These are phyloP conservation scores for Suhomyces anneliseae DNA, from an alignment of 1,139 yeast genomes.

Conservation along the genomic window DNA sequence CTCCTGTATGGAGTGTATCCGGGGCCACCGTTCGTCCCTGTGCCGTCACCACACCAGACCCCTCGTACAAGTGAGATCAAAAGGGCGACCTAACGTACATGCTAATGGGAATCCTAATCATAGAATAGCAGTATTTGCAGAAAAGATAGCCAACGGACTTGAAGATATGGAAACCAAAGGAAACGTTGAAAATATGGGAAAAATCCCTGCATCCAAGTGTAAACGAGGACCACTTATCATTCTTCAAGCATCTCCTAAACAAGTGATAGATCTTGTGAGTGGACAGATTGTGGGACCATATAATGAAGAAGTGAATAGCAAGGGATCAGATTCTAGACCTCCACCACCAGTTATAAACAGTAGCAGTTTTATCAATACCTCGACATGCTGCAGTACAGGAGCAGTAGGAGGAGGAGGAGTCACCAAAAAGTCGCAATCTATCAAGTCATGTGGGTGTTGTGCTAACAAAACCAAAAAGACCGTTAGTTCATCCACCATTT, in stretches of 20 bases:
- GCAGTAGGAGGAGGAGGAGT: slow-evolving; percentile 12
- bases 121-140: slow-evolving; percentile 60
- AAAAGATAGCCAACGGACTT: slow-evolving; percentile 32
- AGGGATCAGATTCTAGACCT: slow-evolving; percentile 15
- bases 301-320: slow-evolving; percentile 17
- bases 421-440: slow-evolving; percentile 14
- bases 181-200: not conserved
- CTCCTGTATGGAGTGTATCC: slow-evolving; percentile 87
- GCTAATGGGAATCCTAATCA: slow-evolving; percentile 50
- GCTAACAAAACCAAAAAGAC: slow-evolving; percentile 15
- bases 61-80: slow-evolving; percentile 77
- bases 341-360: slow-evolving; percentile 30
- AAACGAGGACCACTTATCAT: slow-evolving; percentile 38
- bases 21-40: slow-evolving; percentile 89
- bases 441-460: slow-evolving; percentile 33
- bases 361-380: slow-evolving; percentile 37
- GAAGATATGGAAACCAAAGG: not conserved
- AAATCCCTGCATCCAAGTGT: slow-evolving; percentile 9
- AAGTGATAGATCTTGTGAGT: slow-evolving; percentile 49
- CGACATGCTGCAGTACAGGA: slow-evolving; percentile 33
- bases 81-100: slow-evolving; percentile 74
- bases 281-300: slow-evolving; percentile 48
- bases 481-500: slow-evolving; percentile 37
- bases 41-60: slow-evolving; percentile 83
- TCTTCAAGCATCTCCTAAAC: slow-evolving; percentile 49